Evolutionary conservation across 306 rosid species (phyloP), one percentile per base, ranked within the genome.

Genomic region (Quercus variabilis): DNA sequence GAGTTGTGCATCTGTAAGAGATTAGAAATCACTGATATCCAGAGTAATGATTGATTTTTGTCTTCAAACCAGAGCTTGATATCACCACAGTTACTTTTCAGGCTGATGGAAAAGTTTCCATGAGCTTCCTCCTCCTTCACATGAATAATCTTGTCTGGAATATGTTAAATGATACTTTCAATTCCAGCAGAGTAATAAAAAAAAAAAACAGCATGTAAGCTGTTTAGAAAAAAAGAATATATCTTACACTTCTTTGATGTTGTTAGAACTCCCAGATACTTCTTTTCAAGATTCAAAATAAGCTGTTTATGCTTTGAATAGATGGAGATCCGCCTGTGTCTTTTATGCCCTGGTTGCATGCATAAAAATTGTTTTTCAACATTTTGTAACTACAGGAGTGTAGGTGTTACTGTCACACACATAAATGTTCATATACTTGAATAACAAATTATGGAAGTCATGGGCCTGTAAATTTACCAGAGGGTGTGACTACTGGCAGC

Each of bases 61-160:
- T 80, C 84, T 58, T 74, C 76, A 56, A 75, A 81, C 54, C 60
- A 60, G 71, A 75, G 76, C 80, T 69, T 75, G 46, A 46, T 81
- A 62, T 69, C 26, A 57, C 84, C 80, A 18, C 30, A 69, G 43
- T 75, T 49, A 63, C 76, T 75, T 69, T 63, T 10, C 52, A 70
- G 59, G 65, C 31, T 75, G 73, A 69, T 69, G n/a, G 79, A 80
- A n/a, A 64, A 35, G 38, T 65, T 55, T 26, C 74, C 74, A 5
- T 35, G 33, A 73, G 74, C 73, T 79, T 79, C 78, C 59, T 52
- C 73, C 74, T 79, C 83, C 74, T 11, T 56, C 69, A 74, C 83
- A 38, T 55, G 74, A 73, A 55, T 64, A 55, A 79, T 73, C 69
- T 80, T 73, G 63, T 80, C 78, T 80, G 78, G 38, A 65, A 20